Evolutionary conservation across 495 filamentous ascomycete genomes (phyloP).

Genomic region (Tetracladium setigerum): DNA sequence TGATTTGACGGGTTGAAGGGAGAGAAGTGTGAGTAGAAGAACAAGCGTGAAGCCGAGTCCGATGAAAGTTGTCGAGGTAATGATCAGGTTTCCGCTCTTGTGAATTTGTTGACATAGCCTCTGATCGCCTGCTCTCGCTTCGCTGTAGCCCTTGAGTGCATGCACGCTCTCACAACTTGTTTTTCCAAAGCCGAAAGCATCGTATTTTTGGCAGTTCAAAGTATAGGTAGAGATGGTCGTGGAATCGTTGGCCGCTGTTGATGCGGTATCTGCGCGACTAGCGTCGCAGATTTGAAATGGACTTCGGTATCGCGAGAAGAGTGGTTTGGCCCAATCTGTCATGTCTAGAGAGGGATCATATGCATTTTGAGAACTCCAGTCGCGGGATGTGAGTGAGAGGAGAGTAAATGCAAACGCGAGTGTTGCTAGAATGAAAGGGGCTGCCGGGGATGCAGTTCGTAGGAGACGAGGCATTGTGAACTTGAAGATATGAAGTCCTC

Average conservation of each 20-base stretch:
- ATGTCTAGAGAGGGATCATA: not conserved
- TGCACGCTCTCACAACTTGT: not conserved
- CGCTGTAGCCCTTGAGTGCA: not conserved
- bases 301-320: not conserved
- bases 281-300: not conserved
- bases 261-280: no score
- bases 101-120: not conserved
- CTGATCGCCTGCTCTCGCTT: not conserved
- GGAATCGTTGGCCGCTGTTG: no score
- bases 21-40: not conserved
- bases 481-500: no score
- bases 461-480: no score
- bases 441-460: no score
- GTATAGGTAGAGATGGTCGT: no score
- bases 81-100: not conserved
- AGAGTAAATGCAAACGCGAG: not conserved
- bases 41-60: not conserved
- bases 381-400: not conserved
- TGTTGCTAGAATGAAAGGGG: not conserved
- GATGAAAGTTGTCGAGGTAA: not conserved
- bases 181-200: no score
- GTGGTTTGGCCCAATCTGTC: not conserved
- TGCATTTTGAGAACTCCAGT: not conserved
- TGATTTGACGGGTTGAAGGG: no score
- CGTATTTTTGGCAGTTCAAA: no score